Conservation (phyloP, 169 alveolate genomes). For the Sarcocystis neurona region DNA sequence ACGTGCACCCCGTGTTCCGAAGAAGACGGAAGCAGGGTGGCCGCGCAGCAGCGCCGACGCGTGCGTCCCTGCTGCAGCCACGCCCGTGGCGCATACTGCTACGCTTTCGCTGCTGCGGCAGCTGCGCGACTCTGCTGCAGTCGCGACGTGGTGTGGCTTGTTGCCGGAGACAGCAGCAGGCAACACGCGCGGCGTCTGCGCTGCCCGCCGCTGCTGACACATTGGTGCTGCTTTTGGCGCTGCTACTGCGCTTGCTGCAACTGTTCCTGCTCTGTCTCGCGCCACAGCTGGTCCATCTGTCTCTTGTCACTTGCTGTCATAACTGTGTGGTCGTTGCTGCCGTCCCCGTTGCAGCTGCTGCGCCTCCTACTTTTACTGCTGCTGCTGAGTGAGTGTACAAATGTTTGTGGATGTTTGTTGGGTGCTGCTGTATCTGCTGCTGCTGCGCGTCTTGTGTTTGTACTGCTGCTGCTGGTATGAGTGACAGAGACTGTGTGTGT, state of each 20-base stretch:
- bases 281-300: neutral
- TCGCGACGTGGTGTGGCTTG: no score
- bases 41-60: no score
- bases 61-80: no score
- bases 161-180: no score
- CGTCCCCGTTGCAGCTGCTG: neutral
- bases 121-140: no score
- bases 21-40: no score
- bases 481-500: neutral
- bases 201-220: neutral
- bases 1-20: no score
- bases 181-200: neutral
- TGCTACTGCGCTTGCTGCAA: slow-evolving; percentile 21
- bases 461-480: neutral
- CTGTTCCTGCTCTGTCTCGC: neutral
- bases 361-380: no score
- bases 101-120: no score
- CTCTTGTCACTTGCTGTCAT: neutral
- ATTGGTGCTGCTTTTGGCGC: neutral
- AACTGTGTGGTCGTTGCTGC: slow-evolving; percentile 22
- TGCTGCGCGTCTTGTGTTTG: neutral
- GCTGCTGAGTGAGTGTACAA: no score
- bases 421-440: neutral
- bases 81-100: no score
- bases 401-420: no score